Evolutionary conservation across 345 rosid genomes (phyloP), one percentile per base, ranked within the genome.

Genomic region (Rhodamnia rubescens): DNA sequence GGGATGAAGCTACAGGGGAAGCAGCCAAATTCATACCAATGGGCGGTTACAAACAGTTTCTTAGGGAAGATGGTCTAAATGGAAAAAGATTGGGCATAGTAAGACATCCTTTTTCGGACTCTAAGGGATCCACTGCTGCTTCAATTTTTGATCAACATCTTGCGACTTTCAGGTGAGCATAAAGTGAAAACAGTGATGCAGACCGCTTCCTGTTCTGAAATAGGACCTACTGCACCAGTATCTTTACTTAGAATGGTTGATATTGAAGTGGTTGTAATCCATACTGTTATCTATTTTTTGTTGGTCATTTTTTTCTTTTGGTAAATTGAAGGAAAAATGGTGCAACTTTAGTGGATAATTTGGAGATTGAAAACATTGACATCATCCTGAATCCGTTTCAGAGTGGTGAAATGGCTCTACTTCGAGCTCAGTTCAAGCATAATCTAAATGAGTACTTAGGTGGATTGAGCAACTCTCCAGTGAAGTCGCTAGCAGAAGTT

Each of bases 21-120:
- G 90, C 90, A 29, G 74, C 86, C 22, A 83, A 86, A 85, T 88
- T 27, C 80, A 82, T 88, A 18, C 90, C 90, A 32, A 32, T 12
- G 16, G 92, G 89, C 54, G 92, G 93, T 24, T 91, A 89, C 75
- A 88, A 59, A 53, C 90, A 90, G 57, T 91, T 88, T 53, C 87
- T 90, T 85, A 88, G 86, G 27, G 57, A 40, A 26, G 83, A 81
- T 32, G 88, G 85, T 1, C 85, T 88, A 26, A 83, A 26, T 8
- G 90, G 89, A 75, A 90, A 88, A 84, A 88, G 88, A 59, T n/a
- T 90, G 49, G 91, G 91, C 32, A 58, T 90, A 21, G 83, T 90
- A 24, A 85, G 86, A 81, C 42, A 51, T 21, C 88, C 85, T n/a
- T 86, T 88, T 54, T 13, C n/a, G 5, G 55, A 53, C 24, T 59